Conservation (phyloP, 2,329 filamentous ascomycete species). For the Aspergillus luchuensis region DNA sequence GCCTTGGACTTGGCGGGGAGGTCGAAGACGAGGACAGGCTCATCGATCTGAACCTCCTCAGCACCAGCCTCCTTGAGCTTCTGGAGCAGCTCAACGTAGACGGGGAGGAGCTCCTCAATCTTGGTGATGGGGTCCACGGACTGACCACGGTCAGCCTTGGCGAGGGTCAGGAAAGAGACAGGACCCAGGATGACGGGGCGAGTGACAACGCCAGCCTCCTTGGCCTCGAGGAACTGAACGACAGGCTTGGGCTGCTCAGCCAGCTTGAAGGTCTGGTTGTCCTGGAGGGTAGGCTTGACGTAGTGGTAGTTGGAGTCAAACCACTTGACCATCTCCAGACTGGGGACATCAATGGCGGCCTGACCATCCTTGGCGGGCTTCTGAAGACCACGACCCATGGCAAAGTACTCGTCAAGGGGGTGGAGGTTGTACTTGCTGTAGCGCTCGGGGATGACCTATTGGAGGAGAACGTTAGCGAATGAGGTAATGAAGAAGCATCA, state of each 20-base stretch:
- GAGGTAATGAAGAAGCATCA: constrained; percentile 1
- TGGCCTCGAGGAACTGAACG: constrained; percentile 91
- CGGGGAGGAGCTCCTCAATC: constrained; percentile 86
- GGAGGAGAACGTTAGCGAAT: constrained; percentile 28
- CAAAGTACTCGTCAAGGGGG: constrained; percentile 95
- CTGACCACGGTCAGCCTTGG: constrained; percentile 96
- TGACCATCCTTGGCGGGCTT: constrained; percentile 63
- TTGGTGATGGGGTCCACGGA: constrained; percentile 90
- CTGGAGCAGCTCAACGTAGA: constrained; percentile 89
- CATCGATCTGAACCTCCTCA: constrained; percentile 96
- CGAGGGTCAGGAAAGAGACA: constrained; percentile 95
- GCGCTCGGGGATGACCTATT: constrained; percentile 82
- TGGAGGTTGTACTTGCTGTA: constrained; percentile 90
- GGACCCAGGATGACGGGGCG: constrained; percentile 94
- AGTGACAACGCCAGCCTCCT: constrained; percentile 91
- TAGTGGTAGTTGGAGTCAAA: constrained; percentile 99
- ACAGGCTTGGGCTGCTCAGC: constrained; percentile 87
- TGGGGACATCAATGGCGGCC: constrained; percentile 77
- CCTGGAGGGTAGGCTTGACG: constrained; percentile 97
- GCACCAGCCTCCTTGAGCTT: constrained; percentile 96
- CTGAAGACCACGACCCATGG: constrained; percentile 98
- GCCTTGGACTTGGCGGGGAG: constrained; percentile 86
- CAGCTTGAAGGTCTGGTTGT: constrained; percentile 96
- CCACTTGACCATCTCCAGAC: constrained; percentile 99
- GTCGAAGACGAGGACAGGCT: constrained; percentile 95